Evolutionary conservation across 768 basidiomycete genomes (phyloP), one percentile per base, ranked within the genome.

Genomic region (Astraeus odoratus): DNA sequence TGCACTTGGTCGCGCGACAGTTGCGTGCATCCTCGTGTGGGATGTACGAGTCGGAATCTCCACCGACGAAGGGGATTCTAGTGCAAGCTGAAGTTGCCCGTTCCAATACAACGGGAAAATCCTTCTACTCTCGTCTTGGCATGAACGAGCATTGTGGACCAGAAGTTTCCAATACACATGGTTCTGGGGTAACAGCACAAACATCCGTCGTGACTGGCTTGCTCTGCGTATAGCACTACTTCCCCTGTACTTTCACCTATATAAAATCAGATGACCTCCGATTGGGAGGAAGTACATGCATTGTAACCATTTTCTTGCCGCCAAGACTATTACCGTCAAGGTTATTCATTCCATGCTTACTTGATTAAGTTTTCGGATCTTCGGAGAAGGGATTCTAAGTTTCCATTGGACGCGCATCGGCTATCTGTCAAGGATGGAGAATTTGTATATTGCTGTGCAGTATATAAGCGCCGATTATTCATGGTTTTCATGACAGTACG

Each of bases 71-170:
- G 12, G 25, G 18, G n/a, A 44, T 64, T 15, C 52, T 61, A 15
- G 51, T 63, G 26, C 52, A 49, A 20, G 62, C 57, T 13, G 59
- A 63, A 10, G 62, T 63, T 13, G 57, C 64, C 0, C 50, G 46
- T 3, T 49, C 55, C 18, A 63, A 63, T 26, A 27, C 49, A 25
- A 51, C 39, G 4, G 62, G 62, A 8, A 60, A 54, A 33, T 23
- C 49, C 41, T 63, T 63, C 26, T 63, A 63, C 27, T 37, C 55
- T 29, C 55, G 42, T 22, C 57, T 63, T 10, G 62, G 62, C 6
- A 63, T 63, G 61, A 45, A 29, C n/a, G 39, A 13, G 19, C 26
- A 41, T 9, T 16, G 24, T 52, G 25, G 61, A 53, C 33, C 54
- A 61, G 44, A 3, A 29, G n/a, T 35, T 12, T 44, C 33, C 9